phyloP scores from a whole-genome alignment of 176 grass and related monocot genomes.

The Triticum timopheevii region DNA sequence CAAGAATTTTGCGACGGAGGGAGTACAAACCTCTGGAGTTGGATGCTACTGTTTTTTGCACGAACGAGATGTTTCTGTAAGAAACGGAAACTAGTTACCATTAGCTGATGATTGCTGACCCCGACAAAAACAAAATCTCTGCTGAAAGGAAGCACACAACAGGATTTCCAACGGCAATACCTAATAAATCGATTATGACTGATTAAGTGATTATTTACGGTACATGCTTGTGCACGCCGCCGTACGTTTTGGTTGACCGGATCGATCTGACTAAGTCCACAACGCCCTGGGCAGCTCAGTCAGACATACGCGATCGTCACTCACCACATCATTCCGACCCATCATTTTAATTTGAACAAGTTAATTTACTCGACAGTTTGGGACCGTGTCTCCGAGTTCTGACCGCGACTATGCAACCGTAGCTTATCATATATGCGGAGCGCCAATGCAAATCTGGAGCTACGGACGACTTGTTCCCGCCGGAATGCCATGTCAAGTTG shows the following conservation, averaged over 20 bases:
- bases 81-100: too few species aligned
- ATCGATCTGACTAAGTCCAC: conserved; percentile 30
- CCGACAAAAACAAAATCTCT: background rate
- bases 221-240: background rate
- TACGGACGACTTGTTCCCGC: conserved; percentile 5
- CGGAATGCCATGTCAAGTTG: background rate
- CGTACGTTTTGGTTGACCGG: background rate
- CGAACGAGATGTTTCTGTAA: too few species aligned
- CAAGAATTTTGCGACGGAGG: too few species aligned
- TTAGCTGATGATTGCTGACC: background rate
- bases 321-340: background rate
- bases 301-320: background rate
- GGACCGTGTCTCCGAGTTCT: background rate
- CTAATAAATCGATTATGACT: background rate
- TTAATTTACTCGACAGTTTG: background rate
- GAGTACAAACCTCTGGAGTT: too few species aligned
- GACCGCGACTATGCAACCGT: background rate
- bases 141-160: background rate
- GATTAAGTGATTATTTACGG: background rate
- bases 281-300: conserved; percentile 5
- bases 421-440: background rate
- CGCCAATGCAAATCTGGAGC: background rate
- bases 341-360: background rate
- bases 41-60: too few species aligned
- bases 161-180: background rate